Base-by-base conservation (phyloP, 306 rosid species). In the Citrullus amarus region DNA sequence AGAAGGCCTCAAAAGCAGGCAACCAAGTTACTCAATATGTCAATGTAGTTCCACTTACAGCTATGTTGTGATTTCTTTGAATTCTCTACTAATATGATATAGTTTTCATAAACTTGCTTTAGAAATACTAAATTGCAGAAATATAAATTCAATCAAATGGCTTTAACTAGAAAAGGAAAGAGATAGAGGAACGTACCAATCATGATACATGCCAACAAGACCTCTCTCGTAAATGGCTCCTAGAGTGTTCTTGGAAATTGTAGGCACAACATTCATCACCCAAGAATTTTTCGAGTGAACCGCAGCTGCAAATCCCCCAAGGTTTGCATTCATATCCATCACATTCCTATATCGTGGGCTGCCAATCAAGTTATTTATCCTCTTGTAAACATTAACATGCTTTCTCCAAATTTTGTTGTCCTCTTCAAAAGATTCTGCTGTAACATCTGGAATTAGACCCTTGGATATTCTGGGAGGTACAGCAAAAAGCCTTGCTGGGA, bases 291-390 rank as follows among this genome's bases (percentile, higher is more conserved):
- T 84, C 12, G 98, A 92, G 69, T 96, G 96, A 60, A 92, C 85
- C 38, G 98, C 90, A 34, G 98, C 98, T 30, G 93, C 96, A 82
- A 96, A 96, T 85, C 99, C 99, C 68, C 99, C 99, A 13, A 96
- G 96, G 80, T 88, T 95, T 62, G 99, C 97, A 84, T 96, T 96
- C 99, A 96, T 92, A 86, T 96, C 99, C 98, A 96, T 96, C 78
- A 91, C 76, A 81, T 92, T 96, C 72, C 97, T 90, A 76, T 86
- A 91, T 85, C 99, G 89, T 25, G 88, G 53, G 12, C 92, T 83
- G 81, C 99, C 97, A 51, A 96, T 81, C 84, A 92, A 79, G 72
- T 62, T 82, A 86, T 92, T 91, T 8, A 81, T 83, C 86, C 91
- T 90, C 84, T 87, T 90, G 89, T 96, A 92, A 65, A 85, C 62